Evolutionary conservation across 805 yeast genomes (phyloP).

Genomic region (Candida loeiensis): DNA sequence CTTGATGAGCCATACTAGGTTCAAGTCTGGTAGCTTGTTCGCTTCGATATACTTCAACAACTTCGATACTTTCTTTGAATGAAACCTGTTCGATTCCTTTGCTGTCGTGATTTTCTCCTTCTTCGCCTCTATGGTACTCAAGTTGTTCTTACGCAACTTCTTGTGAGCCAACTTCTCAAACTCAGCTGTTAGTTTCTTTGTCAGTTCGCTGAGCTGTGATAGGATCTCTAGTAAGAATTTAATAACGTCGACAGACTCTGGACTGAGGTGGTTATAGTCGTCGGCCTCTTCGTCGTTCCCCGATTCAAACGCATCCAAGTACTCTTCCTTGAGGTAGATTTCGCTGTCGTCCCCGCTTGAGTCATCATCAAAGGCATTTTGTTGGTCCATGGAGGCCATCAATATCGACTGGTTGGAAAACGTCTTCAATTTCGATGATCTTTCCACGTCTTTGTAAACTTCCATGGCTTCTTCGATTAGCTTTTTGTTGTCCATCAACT

Average conservation of each 20-base stretch:
- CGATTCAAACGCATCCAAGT: slow-evolving; percentile 10
- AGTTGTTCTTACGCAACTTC: slow-evolving; percentile 37
- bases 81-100: slow-evolving; percentile 32
- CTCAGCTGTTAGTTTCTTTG: slow-evolving; percentile 36
- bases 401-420: slow-evolving; percentile 45
- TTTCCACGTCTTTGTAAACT: slow-evolving; percentile 42
- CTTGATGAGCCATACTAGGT: slow-evolving; percentile 31
- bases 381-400: slow-evolving; percentile 35
- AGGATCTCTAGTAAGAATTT: slow-evolving; percentile 29
- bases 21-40: slow-evolving; percentile 25
- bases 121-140: slow-evolving; percentile 34
- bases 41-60: slow-evolving; percentile 28
- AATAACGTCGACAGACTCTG: slow-evolving; percentile 33
- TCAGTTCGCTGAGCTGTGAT: slow-evolving; percentile 32
- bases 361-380: slow-evolving; percentile 25
- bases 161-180: slow-evolving; percentile 38
- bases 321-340: slow-evolving; percentile 10
- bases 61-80: slow-evolving; percentile 33
- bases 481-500: slow-evolving; percentile 36
- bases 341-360: slow-evolving; percentile 23
- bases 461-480: slow-evolving; percentile 46
- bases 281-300: slow-evolving; percentile 13
- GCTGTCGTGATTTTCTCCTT: slow-evolving; percentile 38
- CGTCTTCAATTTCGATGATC: slow-evolving; percentile 40
- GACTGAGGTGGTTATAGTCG: slow-evolving; percentile 20